A percentile compares a stretch with the other conserved stretches of the same genome.
These are phyloP conservation scores for Hirschioporus abietinus DNA, from an alignment of 768 basidiomycete species.

Conservation along the genomic window DNA sequence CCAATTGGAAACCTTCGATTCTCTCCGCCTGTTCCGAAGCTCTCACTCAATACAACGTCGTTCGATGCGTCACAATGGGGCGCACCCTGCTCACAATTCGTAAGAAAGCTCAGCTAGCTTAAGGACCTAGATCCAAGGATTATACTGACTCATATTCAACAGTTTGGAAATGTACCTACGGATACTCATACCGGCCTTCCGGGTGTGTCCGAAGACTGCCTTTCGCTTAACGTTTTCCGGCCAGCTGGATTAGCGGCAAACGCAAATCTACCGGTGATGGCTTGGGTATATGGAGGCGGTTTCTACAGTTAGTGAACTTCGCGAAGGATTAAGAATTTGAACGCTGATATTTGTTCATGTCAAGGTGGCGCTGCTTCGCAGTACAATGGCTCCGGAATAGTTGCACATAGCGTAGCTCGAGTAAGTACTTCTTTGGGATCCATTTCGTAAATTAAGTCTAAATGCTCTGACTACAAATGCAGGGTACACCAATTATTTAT, in stretches of 20 bases:
- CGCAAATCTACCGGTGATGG: constrained; percentile 35
- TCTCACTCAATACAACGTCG: constrained; percentile 14
- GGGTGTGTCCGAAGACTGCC: constrained; percentile 39
- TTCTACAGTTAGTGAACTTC: constrained; percentile 16
- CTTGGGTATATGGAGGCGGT: constrained; percentile 40
- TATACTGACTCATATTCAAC: neutral
- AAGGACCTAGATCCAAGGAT: too few species aligned
- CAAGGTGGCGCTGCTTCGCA: constrained; percentile 18
- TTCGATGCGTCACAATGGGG: constrained; percentile 28
- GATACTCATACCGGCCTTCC: neutral
- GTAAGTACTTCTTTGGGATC: constrained; percentile 12
- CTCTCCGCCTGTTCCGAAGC: constrained; percentile 19
- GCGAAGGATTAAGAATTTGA: neutral
- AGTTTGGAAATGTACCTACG: neutral
- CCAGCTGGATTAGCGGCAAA: constrained; percentile 26
- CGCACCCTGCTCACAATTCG: constrained; percentile 23
- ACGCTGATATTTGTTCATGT: neutral
- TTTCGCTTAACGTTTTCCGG: constrained; percentile 41
- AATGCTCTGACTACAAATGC: neutral
- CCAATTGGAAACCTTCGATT: constrained; percentile 26
- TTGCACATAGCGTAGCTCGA: constrained; percentile 21
- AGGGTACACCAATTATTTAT: constrained; percentile 43
- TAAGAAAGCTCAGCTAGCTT: neutral
- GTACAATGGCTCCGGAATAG: constrained; percentile 28
- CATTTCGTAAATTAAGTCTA: neutral